Conservation (phyloP, 371 early-diverging fungal species). For the Saksenaea oblongispora region DNA sequence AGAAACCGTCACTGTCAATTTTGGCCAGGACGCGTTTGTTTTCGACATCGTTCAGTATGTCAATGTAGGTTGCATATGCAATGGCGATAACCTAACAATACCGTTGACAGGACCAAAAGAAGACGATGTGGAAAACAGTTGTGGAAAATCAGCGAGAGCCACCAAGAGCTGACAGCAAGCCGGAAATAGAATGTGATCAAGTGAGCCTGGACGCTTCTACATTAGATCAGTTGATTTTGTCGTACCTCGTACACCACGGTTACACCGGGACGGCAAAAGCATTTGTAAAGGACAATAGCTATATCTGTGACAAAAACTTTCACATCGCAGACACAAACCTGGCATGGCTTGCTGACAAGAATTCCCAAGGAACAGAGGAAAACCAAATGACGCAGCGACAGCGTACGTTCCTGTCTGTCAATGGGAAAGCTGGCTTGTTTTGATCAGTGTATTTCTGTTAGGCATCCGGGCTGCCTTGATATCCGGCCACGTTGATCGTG, state of each 20-base stretch:
- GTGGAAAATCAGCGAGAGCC: background rate
- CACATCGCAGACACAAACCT: conserved; percentile 5
- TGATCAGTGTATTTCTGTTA: conserved; percentile 20
- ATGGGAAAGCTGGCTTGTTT: background rate
- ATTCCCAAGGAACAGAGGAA: conserved; percentile 17
- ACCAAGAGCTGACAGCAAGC: background rate
- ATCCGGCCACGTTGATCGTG: conserved; percentile 72
- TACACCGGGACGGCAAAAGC: conserved; percentile 70
- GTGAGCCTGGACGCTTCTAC: conserved; percentile 16
- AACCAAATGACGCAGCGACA: conserved; percentile 36
- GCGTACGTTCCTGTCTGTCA: conserved; percentile 16
- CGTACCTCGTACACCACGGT: conserved; percentile 81
- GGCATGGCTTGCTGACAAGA: conserved; percentile 1
- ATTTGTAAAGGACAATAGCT: conserved; percentile 40
- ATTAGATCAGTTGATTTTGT: conserved; percentile 61
- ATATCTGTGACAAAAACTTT: conserved; percentile 5
- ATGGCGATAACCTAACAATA: too few relatives aligned
- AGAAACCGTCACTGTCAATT: conserved; percentile 87
- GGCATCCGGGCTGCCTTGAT: conserved; percentile 69
- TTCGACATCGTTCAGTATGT: conserved; percentile 87
- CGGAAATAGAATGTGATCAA: conserved; percentile 10
- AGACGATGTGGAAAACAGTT: conserved; percentile 7
- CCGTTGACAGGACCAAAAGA: conserved; percentile 13
- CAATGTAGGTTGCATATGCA: conserved; percentile 36
- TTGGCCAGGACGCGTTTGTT: conserved; percentile 83